Evolutionary conservation across 1,284 basidiomycete species (phyloP), one percentile per base, ranked within the genome.

Genomic region (Earliella scabrosa): DNA sequence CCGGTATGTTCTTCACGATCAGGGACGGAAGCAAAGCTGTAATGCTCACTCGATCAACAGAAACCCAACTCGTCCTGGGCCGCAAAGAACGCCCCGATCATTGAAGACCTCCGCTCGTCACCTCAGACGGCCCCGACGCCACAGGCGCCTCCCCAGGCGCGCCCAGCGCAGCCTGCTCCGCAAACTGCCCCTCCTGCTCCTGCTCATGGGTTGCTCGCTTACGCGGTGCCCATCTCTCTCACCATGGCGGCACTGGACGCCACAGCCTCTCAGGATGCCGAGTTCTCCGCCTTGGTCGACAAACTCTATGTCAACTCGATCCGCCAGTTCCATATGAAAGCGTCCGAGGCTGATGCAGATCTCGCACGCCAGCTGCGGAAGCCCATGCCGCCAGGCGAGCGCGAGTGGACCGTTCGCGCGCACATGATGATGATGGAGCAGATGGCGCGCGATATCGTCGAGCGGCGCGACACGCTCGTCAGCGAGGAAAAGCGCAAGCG

Each of bases 291-390:
- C 3, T 44, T 63, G 24, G 44, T 58, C 4, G 58, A 63, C 11
- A 63, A 58, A 45, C 39, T 55, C 10, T 48, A 55, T 38, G 23
- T 51, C 13, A 60, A 57, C 49, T 63, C 61, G 5, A 66, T 69
- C 40, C 56, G 53, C 24, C 46, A 63, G 44, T 69, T 66, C 56
- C 65, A 69, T 45, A 6, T 32, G 27, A 52, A 58, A 45, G 66
- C 63, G 4, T 63, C 62, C 1, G 63, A 65, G 11, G 61, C 57
- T 5, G 67, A 69, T 26, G 64, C 64, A 13, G 61, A 58, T 46
- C 59, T 69, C 16, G 56, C 64, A n/a, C 50, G 60, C 32, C 46
- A 65, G 38, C 47, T 66, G n/a, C 56, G 59, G n/a, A 54, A 60
- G 36, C 50, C 59, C 40, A 54, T 63, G 47, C 55, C 61, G 16